Evolutionary conservation across 2,329 filamentous ascomycete genomes (phyloP), one percentile per base, ranked within the genome.

Genomic region (Arthrobotrys megalospora): DNA sequence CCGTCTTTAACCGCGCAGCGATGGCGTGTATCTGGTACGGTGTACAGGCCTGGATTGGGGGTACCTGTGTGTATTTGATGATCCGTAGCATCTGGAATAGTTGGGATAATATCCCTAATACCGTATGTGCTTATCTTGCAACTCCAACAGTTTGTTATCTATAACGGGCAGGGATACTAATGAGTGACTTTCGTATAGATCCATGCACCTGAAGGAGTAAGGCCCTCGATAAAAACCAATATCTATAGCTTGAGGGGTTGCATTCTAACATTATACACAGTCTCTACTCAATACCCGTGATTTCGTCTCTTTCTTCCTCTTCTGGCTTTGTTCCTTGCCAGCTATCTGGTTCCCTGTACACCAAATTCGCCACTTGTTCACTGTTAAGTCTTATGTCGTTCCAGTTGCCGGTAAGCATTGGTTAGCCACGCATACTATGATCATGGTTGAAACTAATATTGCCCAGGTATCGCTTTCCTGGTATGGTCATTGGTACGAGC

Each of bases 321-420:
- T 97, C 84, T 97, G 93, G 93, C 83, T 93, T 1, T 86, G 88
- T 80, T 94, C 92, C 1, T 86, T 97, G 0, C 93, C 94, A 0
- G 93, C 93, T 19, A 91, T 97, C 78, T 97, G 92, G 91, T 94
- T 96, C 81, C 93, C 93, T 0, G 93, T 97, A 0, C 92, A 97
- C 84, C 90, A 95, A 85, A 91, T 97, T 82, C 90, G 94, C 53
- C 94, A 97, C 83, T 86, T 97, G 3, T 97, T 97, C 85, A 97
- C 94, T 0, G 92, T 93, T 82, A 97, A 97, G 85, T 90, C 94
- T 0, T 92, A 90, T 82, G 89, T 96, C 76, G 94, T 96, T 0
- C 94, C 94, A 0, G 87, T 88, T 43, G 93, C 93, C n/a, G 94
- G 63, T 72, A 66, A 50, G 67, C 2, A 34, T 41, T 43, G 10